phyloP scores from a whole-genome alignment of 2,329 filamentous ascomycete species.

The Alternaria burnsii region DNA sequence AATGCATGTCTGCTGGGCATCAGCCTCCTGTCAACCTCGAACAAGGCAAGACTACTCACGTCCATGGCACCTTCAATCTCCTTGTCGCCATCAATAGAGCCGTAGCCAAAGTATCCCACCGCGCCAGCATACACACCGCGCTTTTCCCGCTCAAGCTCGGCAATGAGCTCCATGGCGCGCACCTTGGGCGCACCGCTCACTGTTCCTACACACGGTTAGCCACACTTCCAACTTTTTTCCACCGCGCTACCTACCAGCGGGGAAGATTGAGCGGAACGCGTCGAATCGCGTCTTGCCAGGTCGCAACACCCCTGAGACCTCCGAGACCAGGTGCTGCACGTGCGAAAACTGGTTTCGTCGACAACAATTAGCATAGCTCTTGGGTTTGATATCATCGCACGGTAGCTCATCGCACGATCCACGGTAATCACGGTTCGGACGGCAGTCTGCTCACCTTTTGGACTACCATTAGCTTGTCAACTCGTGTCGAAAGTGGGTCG shows the following conservation, averaged over 20 bases:
- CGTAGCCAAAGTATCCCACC: slow-evolving; percentile 95
- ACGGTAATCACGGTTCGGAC: slow-evolving; percentile 13
- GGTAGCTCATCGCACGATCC: slow-evolving; percentile 8
- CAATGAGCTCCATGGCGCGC: slow-evolving; percentile 95
- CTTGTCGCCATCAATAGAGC: slow-evolving; percentile 69
- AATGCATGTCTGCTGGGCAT: slow-evolving; percentile 63
- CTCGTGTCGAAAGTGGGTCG: slow-evolving; percentile 86
- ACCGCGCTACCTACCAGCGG: slow-evolving; percentile 68
- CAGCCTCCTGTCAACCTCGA: slow-evolving; percentile 31
- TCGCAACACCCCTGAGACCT: slow-evolving; percentile 90
- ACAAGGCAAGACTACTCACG: slow-evolving; percentile 38
- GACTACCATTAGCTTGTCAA: slow-evolving; percentile 88
- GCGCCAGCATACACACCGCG: slow-evolving; percentile 94
- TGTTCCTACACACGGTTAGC: slow-evolving; percentile 59
- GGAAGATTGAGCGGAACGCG: slow-evolving; percentile 95
- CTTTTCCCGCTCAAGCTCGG: slow-evolving; percentile 92
- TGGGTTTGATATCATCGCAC: not conserved
- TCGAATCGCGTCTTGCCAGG: slow-evolving; percentile 89
- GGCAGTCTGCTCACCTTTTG: slow-evolving; percentile 43
- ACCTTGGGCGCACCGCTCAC: slow-evolving; percentile 97
- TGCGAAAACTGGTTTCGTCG: slow-evolving; percentile 75
- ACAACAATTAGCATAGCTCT: slow-evolving; percentile 16
- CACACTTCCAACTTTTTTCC: slow-evolving; percentile 16
- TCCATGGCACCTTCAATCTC: slow-evolving; percentile 88
- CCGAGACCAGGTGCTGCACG: slow-evolving; percentile 95